Percentiles rank a stretch among this genome's conserved stretches.
Evolutionary conservation across 148 eudicot genomes (phyloP).

Genomic region (Heliamphora exappendiculata): DNA sequence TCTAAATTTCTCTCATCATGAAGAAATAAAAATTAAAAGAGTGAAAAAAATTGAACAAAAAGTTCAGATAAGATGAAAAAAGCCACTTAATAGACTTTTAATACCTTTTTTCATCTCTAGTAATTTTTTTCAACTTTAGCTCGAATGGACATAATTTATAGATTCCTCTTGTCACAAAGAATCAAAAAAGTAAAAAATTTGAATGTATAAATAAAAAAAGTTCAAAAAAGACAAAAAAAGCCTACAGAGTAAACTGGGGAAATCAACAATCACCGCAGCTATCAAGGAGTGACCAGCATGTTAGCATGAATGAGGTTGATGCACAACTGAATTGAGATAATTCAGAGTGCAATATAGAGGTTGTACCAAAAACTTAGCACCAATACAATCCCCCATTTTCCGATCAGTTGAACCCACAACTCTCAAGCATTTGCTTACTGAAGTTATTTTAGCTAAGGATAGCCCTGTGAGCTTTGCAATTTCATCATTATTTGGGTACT

Average conservation of each 20-base stretch:
- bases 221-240: too few species aligned
- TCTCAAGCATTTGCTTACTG: conserved; percentile 65
- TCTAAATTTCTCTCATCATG: too few species aligned
- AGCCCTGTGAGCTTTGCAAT: conserved; percentile 71
- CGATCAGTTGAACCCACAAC: conserved; percentile 76
- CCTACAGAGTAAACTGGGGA: too few species aligned
- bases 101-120: too few species aligned
- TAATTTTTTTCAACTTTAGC: too few species aligned
- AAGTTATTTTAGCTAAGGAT: conserved; percentile 49
- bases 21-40: not conserved
- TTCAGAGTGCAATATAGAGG: not conserved
- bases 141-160: too few species aligned
- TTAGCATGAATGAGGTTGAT: not conserved
- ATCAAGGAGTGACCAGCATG: not conserved
- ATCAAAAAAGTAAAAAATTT: too few species aligned
- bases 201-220: too few species aligned
- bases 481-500: conserved; percentile 57
- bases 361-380: conserved; percentile 52
- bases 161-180: too few species aligned
- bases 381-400: conserved; percentile 38
- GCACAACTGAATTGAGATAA: not conserved
- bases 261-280: too few species aligned
- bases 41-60: not conserved
- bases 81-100: too few species aligned
- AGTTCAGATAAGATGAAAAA: too few species aligned